Conservation (phyloP, 768 basidiomycete species). For the Termitomyces titanicus region DNA sequence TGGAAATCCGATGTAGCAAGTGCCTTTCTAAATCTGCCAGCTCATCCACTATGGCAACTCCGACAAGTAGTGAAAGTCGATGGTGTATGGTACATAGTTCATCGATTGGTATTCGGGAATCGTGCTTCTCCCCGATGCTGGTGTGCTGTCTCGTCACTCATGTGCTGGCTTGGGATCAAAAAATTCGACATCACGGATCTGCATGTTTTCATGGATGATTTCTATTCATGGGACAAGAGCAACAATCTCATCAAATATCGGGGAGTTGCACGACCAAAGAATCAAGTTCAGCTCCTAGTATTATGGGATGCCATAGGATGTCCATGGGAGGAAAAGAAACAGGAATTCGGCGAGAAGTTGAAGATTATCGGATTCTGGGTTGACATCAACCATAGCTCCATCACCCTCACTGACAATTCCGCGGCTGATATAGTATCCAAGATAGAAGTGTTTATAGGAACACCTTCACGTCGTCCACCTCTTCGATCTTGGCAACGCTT, state of each 20-base stretch:
- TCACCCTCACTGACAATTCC: slow-evolving; percentile 17
- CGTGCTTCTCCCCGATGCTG: slow-evolving; percentile 22
- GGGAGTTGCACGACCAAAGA: background rate
- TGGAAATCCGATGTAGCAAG: slow-evolving; percentile 27
- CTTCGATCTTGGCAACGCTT: background rate
- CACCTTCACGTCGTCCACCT: background rate
- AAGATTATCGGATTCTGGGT: slow-evolving; percentile 36
- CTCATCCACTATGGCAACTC: slow-evolving; percentile 30
- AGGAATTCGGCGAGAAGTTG: slow-evolving; percentile 17
- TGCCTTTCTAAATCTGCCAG: slow-evolving; percentile 28
- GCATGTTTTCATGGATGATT: slow-evolving; percentile 23
- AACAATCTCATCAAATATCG: background rate
- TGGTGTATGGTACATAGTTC: slow-evolving; percentile 20
- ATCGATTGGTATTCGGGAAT: slow-evolving; percentile 25
- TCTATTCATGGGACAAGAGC: background rate
- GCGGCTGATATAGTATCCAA: slow-evolving; percentile 13
- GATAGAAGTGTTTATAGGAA: background rate
- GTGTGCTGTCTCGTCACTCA: slow-evolving; percentile 20
- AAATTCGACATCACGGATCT: slow-evolving; percentile 14
- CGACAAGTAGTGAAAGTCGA: slow-evolving; percentile 27
- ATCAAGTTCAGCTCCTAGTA: slow-evolving; percentile 21
- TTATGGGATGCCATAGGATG: slow-evolving; percentile 23
- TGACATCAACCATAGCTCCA: slow-evolving; percentile 21
- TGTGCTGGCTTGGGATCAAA: slow-evolving; percentile 20
- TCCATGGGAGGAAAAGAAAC: slow-evolving; percentile 25